phyloP scores from a whole-genome alignment of 1,284 basidiomycete species.

The Pyrrhoderma noxium region DNA sequence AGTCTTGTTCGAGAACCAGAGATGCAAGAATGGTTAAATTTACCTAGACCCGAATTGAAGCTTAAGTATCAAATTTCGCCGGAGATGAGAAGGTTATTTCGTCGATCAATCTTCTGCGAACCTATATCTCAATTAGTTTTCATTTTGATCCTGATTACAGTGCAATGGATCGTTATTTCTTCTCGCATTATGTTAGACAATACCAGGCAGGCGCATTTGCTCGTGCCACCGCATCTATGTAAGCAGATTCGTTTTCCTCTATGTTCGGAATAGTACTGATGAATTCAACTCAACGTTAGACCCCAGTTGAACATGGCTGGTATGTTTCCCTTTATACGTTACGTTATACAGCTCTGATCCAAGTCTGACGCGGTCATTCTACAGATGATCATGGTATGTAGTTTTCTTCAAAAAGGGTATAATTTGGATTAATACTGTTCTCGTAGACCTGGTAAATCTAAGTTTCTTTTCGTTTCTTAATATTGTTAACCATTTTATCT shows the following conservation, averaged over 20 bases:
- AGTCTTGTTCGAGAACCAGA: conserved; percentile 70
- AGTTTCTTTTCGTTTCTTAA: conserved; percentile 28
- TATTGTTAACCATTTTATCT: background rate
- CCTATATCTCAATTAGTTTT: background rate
- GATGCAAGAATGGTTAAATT: conserved; percentile 77
- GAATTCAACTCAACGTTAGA: conserved; percentile 25
- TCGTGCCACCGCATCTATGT: conserved; percentile 90
- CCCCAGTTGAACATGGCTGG: conserved; percentile 62
- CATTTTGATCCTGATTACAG: background rate
- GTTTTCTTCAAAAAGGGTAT: conserved; percentile 3
- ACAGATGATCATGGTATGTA: conserved; percentile 69
- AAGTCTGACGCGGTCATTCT: background rate
- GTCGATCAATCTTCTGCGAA: background rate
- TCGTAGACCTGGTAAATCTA: conserved; percentile 40
- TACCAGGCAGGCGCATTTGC: conserved; percentile 92
- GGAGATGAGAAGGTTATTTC: conserved; percentile 70
- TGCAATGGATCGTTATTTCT: conserved; percentile 66
- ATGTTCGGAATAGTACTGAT: background rate
- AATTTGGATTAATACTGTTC: conserved; percentile 26
- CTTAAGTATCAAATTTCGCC: conserved; percentile 56
- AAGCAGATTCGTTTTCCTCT: conserved; percentile 11
- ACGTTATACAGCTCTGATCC: background rate
- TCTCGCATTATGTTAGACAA: conserved; percentile 84
- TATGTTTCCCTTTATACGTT: conserved; percentile 23
- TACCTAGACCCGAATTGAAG: conserved; percentile 58